A percentile compares a stretch with the other conserved stretches of the same genome.
phyloP scores from a whole-genome alignment of 164 flowering plant genomes.

The Cinnamomum chago region DNA sequence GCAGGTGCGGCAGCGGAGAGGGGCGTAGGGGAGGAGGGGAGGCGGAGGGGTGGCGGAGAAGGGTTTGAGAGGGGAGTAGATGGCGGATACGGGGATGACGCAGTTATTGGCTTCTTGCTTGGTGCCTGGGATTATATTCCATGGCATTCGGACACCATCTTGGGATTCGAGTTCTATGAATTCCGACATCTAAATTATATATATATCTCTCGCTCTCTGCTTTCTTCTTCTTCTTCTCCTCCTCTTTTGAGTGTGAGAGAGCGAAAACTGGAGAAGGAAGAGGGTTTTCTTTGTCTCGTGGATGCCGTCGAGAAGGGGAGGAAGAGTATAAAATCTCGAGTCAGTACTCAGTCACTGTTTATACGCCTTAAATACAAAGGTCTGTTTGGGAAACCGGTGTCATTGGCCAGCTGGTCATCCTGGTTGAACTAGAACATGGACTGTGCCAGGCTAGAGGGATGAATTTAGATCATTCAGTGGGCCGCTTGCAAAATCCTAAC shows the following conservation, averaged over 20 bases:
- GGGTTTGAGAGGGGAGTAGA: conserved; percentile 71
- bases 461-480: too few relatives aligned
- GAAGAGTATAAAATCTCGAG: too few relatives aligned
- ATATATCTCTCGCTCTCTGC: background rate
- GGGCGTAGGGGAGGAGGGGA: conserved; percentile 77
- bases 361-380: too few relatives aligned
- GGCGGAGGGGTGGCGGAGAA: conserved; percentile 51
- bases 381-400: too few relatives aligned
- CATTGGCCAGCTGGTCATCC: too few relatives aligned
- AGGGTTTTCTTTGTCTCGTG: too few relatives aligned
- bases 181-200: conserved; percentile 41
- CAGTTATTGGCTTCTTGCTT: conserved; percentile 90
- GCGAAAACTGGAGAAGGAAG: too few relatives aligned
- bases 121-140: conserved; percentile 89
- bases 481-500: too few relatives aligned
- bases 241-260: background rate
- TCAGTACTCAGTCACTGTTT: too few relatives aligned
- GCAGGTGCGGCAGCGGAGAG: conserved; percentile 85
- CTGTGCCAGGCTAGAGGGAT: too few relatives aligned
- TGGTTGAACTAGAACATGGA: too few relatives aligned
- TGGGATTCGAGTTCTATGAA: conserved; percentile 58
- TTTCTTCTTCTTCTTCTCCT: background rate
- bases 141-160: conserved; percentile 94
- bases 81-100: conserved; percentile 91
- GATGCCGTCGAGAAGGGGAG: too few relatives aligned